A percentile compares a stretch with the other conserved stretches of the same genome.
These are phyloP conservation scores for Scedosporium minutisporum DNA, from an alignment of 2,329 filamentous ascomycete species.

Conservation along the genomic window DNA sequence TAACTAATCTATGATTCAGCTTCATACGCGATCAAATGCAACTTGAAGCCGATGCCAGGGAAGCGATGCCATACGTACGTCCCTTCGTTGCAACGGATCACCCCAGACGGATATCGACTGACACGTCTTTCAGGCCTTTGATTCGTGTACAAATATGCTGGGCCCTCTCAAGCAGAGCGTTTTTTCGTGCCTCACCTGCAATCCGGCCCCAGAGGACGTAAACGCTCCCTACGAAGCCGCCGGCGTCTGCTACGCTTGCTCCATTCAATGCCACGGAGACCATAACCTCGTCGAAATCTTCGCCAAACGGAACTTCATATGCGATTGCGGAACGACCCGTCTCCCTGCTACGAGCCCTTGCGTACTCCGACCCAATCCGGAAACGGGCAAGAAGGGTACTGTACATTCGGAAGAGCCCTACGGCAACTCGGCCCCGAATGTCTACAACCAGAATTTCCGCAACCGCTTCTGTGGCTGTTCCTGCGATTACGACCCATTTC, in stretches of 20 bases:
- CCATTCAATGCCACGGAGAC: constrained; percentile 91
- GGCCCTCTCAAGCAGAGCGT: constrained; percentile 79
- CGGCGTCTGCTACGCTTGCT: constrained; percentile 92
- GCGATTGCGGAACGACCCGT: constrained; percentile 87
- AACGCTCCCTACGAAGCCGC: constrained; percentile 55
- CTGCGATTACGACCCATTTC: constrained; percentile 76
- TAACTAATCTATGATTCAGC: constrained; percentile 29
- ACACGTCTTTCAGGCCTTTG: constrained; percentile 8
- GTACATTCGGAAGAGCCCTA: constrained; percentile 65
- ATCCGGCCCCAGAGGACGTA: constrained; percentile 60
- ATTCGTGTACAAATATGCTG: constrained; percentile 64
- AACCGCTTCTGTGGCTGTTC: constrained; percentile 88
- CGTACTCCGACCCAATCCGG: constrained; percentile 60
- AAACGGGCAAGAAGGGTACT: constrained; percentile 57
- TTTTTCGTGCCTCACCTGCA: constrained; percentile 91
- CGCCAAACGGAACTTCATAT: constrained; percentile 88
- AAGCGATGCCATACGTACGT: constrained; percentile 82
- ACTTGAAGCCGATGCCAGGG: constrained; percentile 88
- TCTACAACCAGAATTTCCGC: constrained; percentile 91
- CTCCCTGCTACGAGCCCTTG: constrained; percentile 64
- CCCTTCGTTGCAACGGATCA: not conserved
- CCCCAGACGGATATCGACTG: constrained; percentile 10
- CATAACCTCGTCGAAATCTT: constrained; percentile 94
- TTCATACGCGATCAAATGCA: constrained; percentile 85
- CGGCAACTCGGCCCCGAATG: constrained; percentile 53